A percentile compares a stretch with the other conserved stretches of the same genome.
Evolutionary conservation across 1,139 yeast genomes (phyloP).

Genomic region (Nakaseomyces bracarensis): DNA sequence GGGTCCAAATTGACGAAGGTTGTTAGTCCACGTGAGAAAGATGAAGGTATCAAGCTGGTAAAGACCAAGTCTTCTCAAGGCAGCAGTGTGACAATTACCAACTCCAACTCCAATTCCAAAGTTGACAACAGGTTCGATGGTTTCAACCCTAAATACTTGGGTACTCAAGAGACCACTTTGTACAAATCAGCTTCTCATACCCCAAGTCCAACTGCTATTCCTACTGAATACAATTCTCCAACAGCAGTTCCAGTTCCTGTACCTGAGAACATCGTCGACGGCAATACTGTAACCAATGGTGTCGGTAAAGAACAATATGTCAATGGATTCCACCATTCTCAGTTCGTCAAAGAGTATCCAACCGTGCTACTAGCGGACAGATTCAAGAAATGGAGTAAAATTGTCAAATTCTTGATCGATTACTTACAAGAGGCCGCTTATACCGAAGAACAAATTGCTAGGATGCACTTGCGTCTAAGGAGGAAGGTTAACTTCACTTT

Average conservation of each 20-base stretch:
- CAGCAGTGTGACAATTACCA: neutral
- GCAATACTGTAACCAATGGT: neutral
- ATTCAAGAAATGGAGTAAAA: constrained; percentile 61
- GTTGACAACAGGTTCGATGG: constrained; percentile 2
- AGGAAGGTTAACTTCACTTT: constrained; percentile 51
- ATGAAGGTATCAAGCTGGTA: neutral
- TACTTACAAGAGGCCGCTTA: constrained; percentile 54
- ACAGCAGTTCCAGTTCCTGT: constrained; percentile 31
- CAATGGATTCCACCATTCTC: constrained; percentile 6
- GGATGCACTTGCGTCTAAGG: constrained; percentile 51
- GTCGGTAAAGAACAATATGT: neutral
- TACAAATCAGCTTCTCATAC: constrained; percentile 3
- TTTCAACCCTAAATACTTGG: constrained; percentile 3
- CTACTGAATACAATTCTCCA: constrained; percentile 29
- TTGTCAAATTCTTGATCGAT: constrained; percentile 50
- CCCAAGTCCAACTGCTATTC: constrained; percentile 1
- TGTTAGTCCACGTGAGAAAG: constrained; percentile 2
- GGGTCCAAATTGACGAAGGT: constrained; percentile 6
- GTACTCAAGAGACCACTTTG: neutral
- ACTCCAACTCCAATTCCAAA: neutral
- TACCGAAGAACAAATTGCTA: constrained; percentile 59
- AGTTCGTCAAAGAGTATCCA: constrained; percentile 30
- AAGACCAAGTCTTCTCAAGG: constrained; percentile 4
- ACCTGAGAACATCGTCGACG: constrained; percentile 15
- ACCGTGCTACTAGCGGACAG: constrained; percentile 37